Evolutionary conservation across 1,284 basidiomycete species (phyloP), one percentile per base, ranked within the genome.

Genomic region (Microbotryum saponariae): DNA sequence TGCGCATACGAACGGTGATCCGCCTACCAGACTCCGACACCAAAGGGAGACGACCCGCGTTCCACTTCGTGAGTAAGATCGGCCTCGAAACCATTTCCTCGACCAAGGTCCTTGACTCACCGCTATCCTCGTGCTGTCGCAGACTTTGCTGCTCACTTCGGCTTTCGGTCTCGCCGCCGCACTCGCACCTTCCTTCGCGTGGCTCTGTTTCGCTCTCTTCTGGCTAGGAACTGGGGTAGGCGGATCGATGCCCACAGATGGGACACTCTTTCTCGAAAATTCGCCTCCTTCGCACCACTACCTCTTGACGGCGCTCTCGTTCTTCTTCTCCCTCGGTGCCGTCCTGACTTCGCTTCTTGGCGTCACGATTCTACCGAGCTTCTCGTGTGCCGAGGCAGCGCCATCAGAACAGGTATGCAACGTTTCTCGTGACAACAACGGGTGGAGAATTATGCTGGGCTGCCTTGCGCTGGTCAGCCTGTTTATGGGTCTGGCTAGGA

Each of bases 251-350:
- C 94, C 93, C 0, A 97, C 92, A 0, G 93, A 97, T 71, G 93
- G 93, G 3, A 96, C 91, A 0, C 83, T 96, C 59, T 84, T 97
- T 56, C 81, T 97, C 5, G 94, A 98, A 74, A 92, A 96, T 71
- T 86, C 97, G 77, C 94, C 94, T 0, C 85, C 87, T 69, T 83
- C 84, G 21, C 92, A 92, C 70, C 86, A 93, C 72, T 93, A 93
- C 74, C 84, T 97, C 44, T 86, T 97, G 54, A 97, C 93, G 0
- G 89, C 88, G 0, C 82, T 97, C n/a, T 94, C 91, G 6, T 84
- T 96, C 23, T 98, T 97, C 79, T 96, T 96, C 79, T 92, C 90
- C 4, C 78, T 94, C 52, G 92, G 92, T 49, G 85, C 91, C 0
- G 89, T 96, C 29, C 74, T 94, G 8, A 81, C 89, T 2, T 89